A percentile compares a stretch with the other conserved stretches of the same genome.
Evolutionary conservation across 2,329 filamentous ascomycete genomes (phyloP).

Genomic region (Celoporthe dispersa): DNA sequence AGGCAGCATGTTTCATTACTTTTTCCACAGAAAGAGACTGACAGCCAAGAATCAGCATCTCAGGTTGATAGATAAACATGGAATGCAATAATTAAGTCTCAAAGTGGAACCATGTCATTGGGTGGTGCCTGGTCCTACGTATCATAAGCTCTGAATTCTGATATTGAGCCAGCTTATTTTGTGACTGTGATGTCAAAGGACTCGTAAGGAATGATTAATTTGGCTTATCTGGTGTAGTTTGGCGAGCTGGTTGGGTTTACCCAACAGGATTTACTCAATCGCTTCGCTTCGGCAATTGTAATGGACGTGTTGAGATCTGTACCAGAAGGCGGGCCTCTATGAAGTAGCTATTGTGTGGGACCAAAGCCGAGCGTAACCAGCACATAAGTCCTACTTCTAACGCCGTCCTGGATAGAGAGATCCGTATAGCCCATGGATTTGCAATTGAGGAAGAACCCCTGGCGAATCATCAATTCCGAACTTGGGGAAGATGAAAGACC

Average conservation of each 20-base stretch:
- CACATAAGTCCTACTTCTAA: too few relatives aligned
- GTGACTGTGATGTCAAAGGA: background rate
- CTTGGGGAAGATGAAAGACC: background rate
- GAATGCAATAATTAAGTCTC: background rate
- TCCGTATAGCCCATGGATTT: background rate
- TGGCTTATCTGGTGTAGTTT: background rate
- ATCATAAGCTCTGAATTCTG: background rate
- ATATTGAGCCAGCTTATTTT: background rate
- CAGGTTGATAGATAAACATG: background rate
- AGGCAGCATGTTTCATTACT: background rate
- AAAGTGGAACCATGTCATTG: background rate
- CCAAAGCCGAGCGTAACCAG: too few relatives aligned
- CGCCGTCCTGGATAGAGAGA: background rate
- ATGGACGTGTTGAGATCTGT: background rate
- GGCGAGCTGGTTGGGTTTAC: background rate
- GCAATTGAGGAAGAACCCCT: background rate
- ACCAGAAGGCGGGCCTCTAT: background rate
- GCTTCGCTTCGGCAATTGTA: too few relatives aligned
- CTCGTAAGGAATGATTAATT: background rate
- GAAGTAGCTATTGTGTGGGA: background rate
- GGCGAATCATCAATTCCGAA: too few relatives aligned
- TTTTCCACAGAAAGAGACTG: background rate
- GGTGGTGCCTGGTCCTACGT: background rate
- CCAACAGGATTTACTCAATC: background rate
- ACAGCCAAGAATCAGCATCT: background rate